Percentiles rank a stretch among this genome's conserved stretches.
Evolutionary conservation across 495 filamentous ascomycete genomes (phyloP).

Genomic region (Barbatosphaeria neglecta): DNA sequence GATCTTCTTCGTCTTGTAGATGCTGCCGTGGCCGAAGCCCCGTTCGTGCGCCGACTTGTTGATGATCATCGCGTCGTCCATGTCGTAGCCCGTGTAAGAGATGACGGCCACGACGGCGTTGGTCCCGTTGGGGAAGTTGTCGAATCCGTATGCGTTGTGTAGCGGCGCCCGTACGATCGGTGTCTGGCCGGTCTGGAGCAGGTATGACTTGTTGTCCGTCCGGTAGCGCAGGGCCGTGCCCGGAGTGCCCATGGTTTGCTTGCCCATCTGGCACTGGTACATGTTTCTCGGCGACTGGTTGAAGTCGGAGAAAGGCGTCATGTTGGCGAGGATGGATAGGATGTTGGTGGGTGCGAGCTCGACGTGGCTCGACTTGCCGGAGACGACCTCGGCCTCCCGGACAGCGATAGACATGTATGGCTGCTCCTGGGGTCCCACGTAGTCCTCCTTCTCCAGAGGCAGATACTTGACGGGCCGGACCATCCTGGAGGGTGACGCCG

Average conservation of each 20-base stretch:
- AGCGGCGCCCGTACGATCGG: conserved; percentile 85
- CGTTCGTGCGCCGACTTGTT: conserved; percentile 97
- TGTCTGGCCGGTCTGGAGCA: conserved; percentile 89
- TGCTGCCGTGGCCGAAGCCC: conserved; percentile 90
- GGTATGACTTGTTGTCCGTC: conserved; percentile 95
- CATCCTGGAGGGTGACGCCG: conserved; percentile 74
- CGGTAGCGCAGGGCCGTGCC: conserved; percentile 75
- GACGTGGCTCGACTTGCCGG: conserved; percentile 81
- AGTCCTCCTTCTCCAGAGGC: conserved; percentile 70
- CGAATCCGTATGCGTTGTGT: conserved; percentile 90
- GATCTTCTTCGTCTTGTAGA: conserved; percentile 94
- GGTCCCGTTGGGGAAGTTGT: conserved; percentile 97
- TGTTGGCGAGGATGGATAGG: conserved; percentile 92
- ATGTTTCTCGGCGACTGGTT: conserved; percentile 98
- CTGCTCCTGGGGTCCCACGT: conserved; percentile 86
- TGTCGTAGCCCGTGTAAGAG: conserved; percentile 97
- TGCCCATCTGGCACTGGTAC: conserved; percentile 99
- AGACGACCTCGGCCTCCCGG: conserved; percentile 67
- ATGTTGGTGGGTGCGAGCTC: conserved; percentile 95
- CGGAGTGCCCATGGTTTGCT: conserved; percentile 97
- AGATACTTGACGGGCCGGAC: conserved; percentile 86
- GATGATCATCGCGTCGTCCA: conserved; percentile 99
- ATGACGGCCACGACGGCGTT: conserved; percentile 97
- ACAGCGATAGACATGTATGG: conserved; percentile 97
- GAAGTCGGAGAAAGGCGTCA: conserved; percentile 98